phyloP scores from a whole-genome alignment of 2,329 filamentous ascomycete genomes.

The Orbilia quercus region DNA sequence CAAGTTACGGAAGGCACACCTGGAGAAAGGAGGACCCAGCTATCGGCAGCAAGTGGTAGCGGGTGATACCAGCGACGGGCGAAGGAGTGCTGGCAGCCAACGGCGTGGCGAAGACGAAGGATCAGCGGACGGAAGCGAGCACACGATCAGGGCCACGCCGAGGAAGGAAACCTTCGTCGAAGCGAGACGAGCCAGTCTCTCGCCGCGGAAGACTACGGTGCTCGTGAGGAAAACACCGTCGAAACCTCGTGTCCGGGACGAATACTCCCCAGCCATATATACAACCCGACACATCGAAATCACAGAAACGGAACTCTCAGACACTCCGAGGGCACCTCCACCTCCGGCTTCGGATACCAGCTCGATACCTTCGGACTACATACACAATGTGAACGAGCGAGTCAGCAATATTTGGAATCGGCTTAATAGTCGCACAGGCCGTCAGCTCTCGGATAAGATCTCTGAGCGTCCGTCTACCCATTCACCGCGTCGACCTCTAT shows the following conservation, averaged over 20 bases:
- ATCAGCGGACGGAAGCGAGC: slow-evolving; percentile 44
- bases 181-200: not conserved
- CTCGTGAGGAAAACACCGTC: slow-evolving; percentile 32
- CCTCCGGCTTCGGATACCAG: slow-evolving; percentile 44
- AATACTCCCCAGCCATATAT: slow-evolving; percentile 32
- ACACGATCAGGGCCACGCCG: slow-evolving; percentile 33
- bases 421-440: slow-evolving; percentile 29
- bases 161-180: slow-evolving; percentile 3
- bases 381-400: slow-evolving; percentile 41
- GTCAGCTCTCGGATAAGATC: slow-evolving; percentile 19
- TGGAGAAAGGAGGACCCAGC: slow-evolving; percentile 23
- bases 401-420: slow-evolving; percentile 53
- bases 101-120: slow-evolving; percentile 12
- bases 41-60: slow-evolving; percentile 26
- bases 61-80: slow-evolving; percentile 17
- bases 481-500: slow-evolving; percentile 27
- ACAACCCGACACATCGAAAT: slow-evolving; percentile 17
- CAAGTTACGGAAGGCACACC: slow-evolving; percentile 45
- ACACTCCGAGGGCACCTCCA: not conserved
- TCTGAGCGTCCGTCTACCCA: slow-evolving; percentile 31
- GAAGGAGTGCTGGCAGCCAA: not conserved
- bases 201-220: slow-evolving; percentile 20
- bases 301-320: slow-evolving; percentile 6
- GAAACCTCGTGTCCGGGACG: slow-evolving; percentile 20
- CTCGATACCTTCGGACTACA: slow-evolving; percentile 44